These are phyloP conservation scores for Eurotiales sp. DNA, from an alignment of 2,329 filamentous ascomycete species.

Conservation along the genomic window DNA sequence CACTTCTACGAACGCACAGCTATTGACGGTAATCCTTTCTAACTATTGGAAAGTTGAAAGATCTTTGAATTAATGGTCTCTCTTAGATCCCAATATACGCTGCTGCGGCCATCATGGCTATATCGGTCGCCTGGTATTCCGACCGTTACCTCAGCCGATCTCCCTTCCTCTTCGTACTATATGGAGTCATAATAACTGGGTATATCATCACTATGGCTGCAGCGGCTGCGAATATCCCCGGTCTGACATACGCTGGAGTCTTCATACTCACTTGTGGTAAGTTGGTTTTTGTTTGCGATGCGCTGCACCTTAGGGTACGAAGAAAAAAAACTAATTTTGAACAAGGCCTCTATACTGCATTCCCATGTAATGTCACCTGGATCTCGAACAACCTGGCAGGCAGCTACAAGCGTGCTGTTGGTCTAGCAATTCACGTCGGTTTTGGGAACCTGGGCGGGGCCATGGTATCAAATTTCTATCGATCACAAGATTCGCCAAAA, in stretches of 20 bases:
- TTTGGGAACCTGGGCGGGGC: conserved; percentile 6
- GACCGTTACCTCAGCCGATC: neutral
- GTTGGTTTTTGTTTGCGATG: neutral
- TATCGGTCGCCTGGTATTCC: conserved; percentile 2
- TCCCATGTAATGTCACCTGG: conserved; percentile 1
- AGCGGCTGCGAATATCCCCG: neutral
- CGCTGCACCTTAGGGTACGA: no score
- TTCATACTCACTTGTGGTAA: conserved; percentile 7
- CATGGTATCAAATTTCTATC: conserved; percentile 5
- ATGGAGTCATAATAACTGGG: neutral
- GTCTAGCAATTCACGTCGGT: conserved; percentile 4
- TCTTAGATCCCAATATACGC: neutral
- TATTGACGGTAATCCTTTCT: conserved; percentile 12
- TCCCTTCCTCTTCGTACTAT: neutral
- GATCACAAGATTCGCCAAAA: neutral
- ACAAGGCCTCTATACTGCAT: conserved; percentile 1
- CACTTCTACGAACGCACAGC: conserved; percentile 46
- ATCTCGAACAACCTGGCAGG: conserved; percentile 3
- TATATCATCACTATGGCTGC: conserved; percentile 6
- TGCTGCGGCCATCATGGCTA: neutral
- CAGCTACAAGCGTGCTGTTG: conserved; percentile 4
- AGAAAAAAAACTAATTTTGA: neutral
- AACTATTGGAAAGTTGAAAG: neutral
- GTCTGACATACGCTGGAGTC: conserved; percentile 4
- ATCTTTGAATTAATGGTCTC: neutral